phyloP scores from a whole-genome alignment of 2,329 filamentous ascomycete genomes.

The Bimuria novae-zelandiae region DNA sequence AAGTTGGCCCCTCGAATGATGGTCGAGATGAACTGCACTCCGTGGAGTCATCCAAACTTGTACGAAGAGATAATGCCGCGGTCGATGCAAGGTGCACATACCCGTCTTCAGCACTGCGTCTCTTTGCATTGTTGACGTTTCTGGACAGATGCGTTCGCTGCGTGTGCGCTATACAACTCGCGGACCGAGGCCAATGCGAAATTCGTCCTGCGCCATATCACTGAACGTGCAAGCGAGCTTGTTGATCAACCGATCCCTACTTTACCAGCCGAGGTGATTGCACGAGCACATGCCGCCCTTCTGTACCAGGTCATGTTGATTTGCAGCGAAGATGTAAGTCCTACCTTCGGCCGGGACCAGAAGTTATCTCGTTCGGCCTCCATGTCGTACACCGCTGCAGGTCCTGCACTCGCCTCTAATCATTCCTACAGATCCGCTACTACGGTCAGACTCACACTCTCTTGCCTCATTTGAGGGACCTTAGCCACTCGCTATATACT shows the following conservation, averaged over 20 bases:
- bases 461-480: constrained; percentile 22
- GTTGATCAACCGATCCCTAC: constrained; percentile 28
- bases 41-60: constrained; percentile 59
- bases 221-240: constrained; percentile 52
- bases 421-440: constrained; percentile 17
- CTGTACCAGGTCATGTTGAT: constrained; percentile 36
- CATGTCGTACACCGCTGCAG: background rate
- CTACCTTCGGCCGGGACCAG: background rate
- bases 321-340: constrained; percentile 28
- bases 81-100: constrained; percentile 54
- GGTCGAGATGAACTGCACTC: constrained; percentile 55
- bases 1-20: constrained; percentile 44
- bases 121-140: background rate
- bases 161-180: constrained; percentile 58
- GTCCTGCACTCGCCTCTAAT: background rate
- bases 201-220: constrained; percentile 57
- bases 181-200: constrained; percentile 55
- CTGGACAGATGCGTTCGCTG: constrained; percentile 55
- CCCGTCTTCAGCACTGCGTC: background rate
- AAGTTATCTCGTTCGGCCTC: no score
- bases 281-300: constrained; percentile 35
- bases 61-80: constrained; percentile 59
- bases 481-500: constrained; percentile 10
- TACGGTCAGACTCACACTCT: constrained; percentile 23
- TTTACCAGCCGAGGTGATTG: constrained; percentile 26